Evolutionary conservation across 2,329 filamentous ascomycete species (phyloP), one percentile per base, ranked within the genome.

Genomic region (Trichoderma sp.): DNA sequence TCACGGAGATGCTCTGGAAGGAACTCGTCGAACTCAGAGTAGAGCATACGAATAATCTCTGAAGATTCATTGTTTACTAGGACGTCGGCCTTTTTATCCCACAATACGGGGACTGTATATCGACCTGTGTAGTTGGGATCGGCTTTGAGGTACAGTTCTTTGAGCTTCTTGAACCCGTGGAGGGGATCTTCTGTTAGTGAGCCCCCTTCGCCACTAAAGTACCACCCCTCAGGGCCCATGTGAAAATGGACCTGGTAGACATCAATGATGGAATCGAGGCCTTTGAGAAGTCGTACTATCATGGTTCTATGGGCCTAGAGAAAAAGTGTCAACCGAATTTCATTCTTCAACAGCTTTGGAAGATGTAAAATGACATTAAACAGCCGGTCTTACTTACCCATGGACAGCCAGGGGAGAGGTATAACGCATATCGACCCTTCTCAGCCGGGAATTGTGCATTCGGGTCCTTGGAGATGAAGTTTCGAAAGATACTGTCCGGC

Each of bases 11-110:
- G 77, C 24, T 86, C 85, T 0, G 88, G 88, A 1, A 92, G 81
- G 6, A 92, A 80, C 65, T 87, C 85, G 77, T 95, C 93, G 80
- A 95, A 95, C 73, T 91, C 93, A 12, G 88, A 87, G 83, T 94
- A 95, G 77, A 97, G 86, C 93, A 96, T 95, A 78, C 94, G 90
- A 79, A 97, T 95, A 79, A 97, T 96, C 82, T 97, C 94, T 71
- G 91, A 90, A 73, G 92, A 93, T 86, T 97, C 94, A 78, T 97
- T 97, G 87, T 90, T 95, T 63, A 97, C 94, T 78, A 96, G 93
- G 18, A 88, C 90, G 66, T 91, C 89, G 29, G 87, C 86, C 81
- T 92, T 90, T 81, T 91, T 92, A 78, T 94, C 92, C 86, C 90
- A 94, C 11, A 95, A 86, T 0, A 92, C 91, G 0, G 93, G 93